phyloP scores from a whole-genome alignment of 306 rosid genomes.

The Cucurbita pepo region DNA sequence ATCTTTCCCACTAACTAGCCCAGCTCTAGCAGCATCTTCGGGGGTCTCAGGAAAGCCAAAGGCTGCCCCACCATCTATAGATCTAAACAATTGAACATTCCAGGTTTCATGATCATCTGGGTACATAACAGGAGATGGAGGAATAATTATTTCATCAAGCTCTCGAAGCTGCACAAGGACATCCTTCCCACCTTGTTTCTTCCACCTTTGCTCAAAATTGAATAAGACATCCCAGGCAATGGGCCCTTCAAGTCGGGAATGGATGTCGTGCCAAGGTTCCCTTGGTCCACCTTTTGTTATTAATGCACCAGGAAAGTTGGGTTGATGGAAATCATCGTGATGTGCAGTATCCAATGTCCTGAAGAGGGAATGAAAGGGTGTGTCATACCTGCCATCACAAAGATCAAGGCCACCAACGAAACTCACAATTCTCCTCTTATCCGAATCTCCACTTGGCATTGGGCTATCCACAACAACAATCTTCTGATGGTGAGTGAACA shows the following conservation, averaged over 20 bases:
- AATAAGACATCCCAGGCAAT: constrained; percentile 68
- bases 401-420: constrained; percentile 72
- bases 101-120: constrained; percentile 53
- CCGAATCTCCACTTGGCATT: constrained; percentile 32
- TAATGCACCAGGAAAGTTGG: constrained; percentile 44
- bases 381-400: constrained; percentile 67
- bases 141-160: constrained; percentile 38
- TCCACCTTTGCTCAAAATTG: constrained; percentile 71
- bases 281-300: constrained; percentile 64
- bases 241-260: constrained; percentile 65
- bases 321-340: constrained; percentile 61
- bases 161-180: constrained; percentile 37
- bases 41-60: constrained; percentile 69
- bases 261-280: constrained; percentile 75
- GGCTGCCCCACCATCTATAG: constrained; percentile 71
- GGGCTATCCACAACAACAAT: constrained; percentile 53
- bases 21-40: constrained; percentile 59
- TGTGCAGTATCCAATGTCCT: constrained; percentile 59
- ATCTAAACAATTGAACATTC: constrained; percentile 68
- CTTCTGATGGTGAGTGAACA: constrained; percentile 82
- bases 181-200: constrained; percentile 68
- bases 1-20: constrained; percentile 62
- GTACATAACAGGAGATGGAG: constrained; percentile 53
- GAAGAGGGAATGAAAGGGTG: constrained; percentile 56
- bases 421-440: constrained; percentile 45